Percentiles rank a stretch among this genome's conserved stretches.
Evolutionary conservation across 305 asterid species (phyloP).

Genomic region (Fraxinus velutina): DNA sequence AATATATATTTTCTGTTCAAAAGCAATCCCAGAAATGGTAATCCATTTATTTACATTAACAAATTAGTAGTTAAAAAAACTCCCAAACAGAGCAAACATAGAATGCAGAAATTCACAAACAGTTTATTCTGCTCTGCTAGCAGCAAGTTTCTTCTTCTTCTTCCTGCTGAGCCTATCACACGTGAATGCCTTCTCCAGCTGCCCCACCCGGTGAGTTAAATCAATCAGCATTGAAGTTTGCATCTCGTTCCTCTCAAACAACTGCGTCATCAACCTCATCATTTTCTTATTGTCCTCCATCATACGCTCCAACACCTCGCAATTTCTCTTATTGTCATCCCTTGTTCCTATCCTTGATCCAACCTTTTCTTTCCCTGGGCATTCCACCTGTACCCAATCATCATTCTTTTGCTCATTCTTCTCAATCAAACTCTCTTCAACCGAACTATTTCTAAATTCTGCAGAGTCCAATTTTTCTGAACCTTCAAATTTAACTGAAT

Average conservation of each 20-base stretch:
- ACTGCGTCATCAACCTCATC: constrained; percentile 56
- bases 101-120: constrained; percentile 17
- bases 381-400: background rate
- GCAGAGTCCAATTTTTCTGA: background rate
- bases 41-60: background rate
- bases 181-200: constrained; percentile 57
- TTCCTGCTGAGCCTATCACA: constrained; percentile 43
- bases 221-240: constrained; percentile 48
- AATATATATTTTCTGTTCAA: background rate
- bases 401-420: constrained; percentile 14
- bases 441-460: background rate
- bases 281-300: constrained; percentile 57
- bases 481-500: background rate
- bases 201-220: constrained; percentile 48
- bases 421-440: constrained; percentile 9
- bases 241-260: constrained; percentile 45
- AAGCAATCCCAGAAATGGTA: background rate
- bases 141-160: constrained; percentile 19
- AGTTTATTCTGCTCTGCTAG: constrained; percentile 13
- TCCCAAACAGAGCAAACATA: background rate
- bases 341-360: background rate
- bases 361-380: background rate
- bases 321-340: constrained; percentile 19
- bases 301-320: constrained; percentile 48
- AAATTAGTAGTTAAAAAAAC: background rate